A percentile compares a stretch with the other conserved stretches of the same genome.
These are phyloP conservation scores for Paramecium bursaria DNA, from an alignment of 73 alveolate species.

Conservation along the genomic window DNA sequence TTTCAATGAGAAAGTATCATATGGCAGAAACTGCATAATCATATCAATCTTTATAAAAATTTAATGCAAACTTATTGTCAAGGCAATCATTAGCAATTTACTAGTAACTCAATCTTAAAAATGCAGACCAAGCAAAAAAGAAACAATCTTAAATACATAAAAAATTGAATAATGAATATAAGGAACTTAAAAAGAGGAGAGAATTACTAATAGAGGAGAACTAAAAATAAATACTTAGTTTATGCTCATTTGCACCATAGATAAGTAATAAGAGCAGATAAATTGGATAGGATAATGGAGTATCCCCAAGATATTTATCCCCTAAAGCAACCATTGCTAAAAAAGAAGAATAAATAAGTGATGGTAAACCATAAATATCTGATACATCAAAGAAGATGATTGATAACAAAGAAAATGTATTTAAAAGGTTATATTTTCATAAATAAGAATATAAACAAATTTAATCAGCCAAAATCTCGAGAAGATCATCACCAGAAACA, in stretches of 20 bases:
- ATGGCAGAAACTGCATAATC: constrained; percentile 35
- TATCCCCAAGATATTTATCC: constrained; percentile 32
- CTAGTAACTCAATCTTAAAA: constrained; percentile 13
- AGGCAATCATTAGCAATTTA: constrained; percentile 21
- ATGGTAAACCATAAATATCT: not conserved
- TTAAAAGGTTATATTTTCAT: not conserved
- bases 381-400: not conserved
- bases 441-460: not conserved
- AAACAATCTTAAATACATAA: not conserved
- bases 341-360: not conserved
- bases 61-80: not conserved
- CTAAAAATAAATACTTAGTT: not conserved
- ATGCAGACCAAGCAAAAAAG: not conserved
- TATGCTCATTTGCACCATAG: constrained; percentile 26
- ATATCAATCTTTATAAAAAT: not conserved
- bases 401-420: not conserved
- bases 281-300: constrained; percentile 1
- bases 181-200: not conserved
- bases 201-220: constrained; percentile 3
- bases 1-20: not conserved
- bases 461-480: constrained; percentile 1
- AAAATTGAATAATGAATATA: not conserved
- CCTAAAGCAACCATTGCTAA: not conserved
- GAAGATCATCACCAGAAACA: not conserved
- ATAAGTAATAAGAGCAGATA: constrained; percentile 20